These are phyloP conservation scores for Solanum hybrid DNA, from an alignment of 305 asterid genomes.

Conservation along the genomic window DNA sequence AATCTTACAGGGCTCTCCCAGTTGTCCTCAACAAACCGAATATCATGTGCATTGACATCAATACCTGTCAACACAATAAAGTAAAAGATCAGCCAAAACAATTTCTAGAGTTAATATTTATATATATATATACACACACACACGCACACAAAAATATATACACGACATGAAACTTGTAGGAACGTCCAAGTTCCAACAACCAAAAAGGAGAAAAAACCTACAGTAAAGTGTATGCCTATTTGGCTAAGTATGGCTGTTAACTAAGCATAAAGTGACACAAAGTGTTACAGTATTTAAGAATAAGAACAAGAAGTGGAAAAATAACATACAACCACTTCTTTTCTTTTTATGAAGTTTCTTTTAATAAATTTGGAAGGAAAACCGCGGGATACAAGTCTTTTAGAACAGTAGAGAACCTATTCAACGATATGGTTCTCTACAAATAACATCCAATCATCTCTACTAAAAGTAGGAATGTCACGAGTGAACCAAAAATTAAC, in stretches of 20 bases:
- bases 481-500: neutral
- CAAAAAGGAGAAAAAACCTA: neutral
- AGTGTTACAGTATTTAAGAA: neutral
- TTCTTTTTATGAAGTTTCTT: neutral
- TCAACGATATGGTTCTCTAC: neutral
- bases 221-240: neutral
- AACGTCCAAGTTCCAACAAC: neutral
- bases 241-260: neutral
- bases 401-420: neutral
- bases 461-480: neutral
- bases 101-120: neutral
- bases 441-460: neutral
- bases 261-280: neutral
- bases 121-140: too few relatives aligned
- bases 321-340: neutral
- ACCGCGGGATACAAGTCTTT: neutral
- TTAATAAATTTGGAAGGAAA: neutral
- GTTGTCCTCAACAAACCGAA: conserved; percentile 99
- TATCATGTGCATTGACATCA: conserved; percentile 85
- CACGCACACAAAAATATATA: neutral
- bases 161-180: neutral
- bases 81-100: conserved; percentile 3
- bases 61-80: conserved; percentile 46
- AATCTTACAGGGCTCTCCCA: conserved; percentile 98
- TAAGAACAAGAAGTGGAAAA: neutral